Percentiles rank a stretch among this genome's conserved stretches.
Evolutionary conservation across 768 basidiomycete species (phyloP).

Genomic region (Amanita polypyramis): DNA sequence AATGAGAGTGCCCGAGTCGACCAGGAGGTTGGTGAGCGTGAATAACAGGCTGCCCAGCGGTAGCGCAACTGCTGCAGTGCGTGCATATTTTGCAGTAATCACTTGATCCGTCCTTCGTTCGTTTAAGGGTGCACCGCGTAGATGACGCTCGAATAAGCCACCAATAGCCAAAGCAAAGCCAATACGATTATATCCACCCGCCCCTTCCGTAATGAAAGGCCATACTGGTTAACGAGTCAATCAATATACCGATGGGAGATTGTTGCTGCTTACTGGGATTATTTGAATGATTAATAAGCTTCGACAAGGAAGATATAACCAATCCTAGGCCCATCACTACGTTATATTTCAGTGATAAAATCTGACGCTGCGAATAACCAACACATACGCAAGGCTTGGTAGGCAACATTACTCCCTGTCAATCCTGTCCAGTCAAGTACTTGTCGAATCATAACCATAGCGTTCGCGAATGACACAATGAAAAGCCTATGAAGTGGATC

Average conservation of each 20-base stretch:
- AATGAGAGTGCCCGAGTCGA: conserved; percentile 69
- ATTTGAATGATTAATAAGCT: conserved; percentile 71
- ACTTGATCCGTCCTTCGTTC: not conserved
- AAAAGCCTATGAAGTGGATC: conserved; percentile 45
- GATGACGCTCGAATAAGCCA: conserved; percentile 39
- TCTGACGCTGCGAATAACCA: not conserved
- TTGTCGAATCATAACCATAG: conserved; percentile 36
- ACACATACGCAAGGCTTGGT: conserved; percentile 40
- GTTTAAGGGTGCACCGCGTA: conserved; percentile 8
- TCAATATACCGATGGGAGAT: not conserved
- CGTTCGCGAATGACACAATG: conserved; percentile 45
- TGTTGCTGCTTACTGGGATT: conserved; percentile 49
- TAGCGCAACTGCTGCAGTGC: conserved; percentile 28
- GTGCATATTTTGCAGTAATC: conserved; percentile 10
- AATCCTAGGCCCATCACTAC: conserved; percentile 60
- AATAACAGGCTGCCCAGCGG: conserved; percentile 64
- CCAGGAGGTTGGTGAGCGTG: conserved; percentile 59
- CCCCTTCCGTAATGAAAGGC: conserved; percentile 59
- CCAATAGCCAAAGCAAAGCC: conserved; percentile 49
- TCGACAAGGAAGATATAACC: conserved; percentile 54
- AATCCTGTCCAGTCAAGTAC: conserved; percentile 43
- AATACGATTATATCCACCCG: conserved; percentile 61
- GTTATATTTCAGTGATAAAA: not conserved
- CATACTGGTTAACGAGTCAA: conserved; percentile 41
- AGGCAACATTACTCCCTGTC: conserved; percentile 20